phyloP scores from a whole-genome alignment of 78 protist genomes.

The Chrysochromulina tobinii region DNA sequence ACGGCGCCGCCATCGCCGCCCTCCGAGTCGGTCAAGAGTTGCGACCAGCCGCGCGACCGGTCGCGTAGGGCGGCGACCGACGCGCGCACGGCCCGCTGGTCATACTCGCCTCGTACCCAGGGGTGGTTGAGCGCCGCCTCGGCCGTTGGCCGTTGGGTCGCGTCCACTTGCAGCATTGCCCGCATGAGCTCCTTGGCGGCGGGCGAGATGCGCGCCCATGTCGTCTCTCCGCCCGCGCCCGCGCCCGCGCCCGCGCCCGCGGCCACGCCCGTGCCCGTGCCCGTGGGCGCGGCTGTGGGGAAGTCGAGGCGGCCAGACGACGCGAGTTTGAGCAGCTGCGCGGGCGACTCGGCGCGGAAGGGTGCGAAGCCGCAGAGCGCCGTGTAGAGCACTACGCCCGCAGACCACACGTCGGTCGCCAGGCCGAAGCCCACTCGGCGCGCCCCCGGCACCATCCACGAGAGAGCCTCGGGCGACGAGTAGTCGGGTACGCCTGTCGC shows the following conservation, averaged over 20 bases:
- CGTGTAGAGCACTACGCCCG: constrained; percentile 38
- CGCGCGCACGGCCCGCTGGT: neutral
- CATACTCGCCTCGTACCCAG: constrained; percentile 27
- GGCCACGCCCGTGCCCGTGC: neutral
- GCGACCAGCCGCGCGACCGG: neutral
- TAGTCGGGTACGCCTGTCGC: neutral
- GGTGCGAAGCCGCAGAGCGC: constrained; percentile 41
- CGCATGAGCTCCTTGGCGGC: constrained; percentile 26
- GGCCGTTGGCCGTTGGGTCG: constrained; percentile 18
- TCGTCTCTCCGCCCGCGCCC: neutral
- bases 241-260: neutral
- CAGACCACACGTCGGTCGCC: constrained; percentile 29
- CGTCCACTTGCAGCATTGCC: constrained; percentile 47
- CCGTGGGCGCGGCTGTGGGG: neutral
- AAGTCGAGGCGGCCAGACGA: neutral
- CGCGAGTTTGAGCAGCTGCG: neutral
- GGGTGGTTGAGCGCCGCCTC: constrained; percentile 26
- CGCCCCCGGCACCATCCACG: neutral
- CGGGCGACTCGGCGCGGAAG: neutral
- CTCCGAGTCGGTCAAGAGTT: no score
- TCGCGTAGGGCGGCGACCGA: neutral
- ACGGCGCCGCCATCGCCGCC: no score
- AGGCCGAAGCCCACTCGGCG: constrained; percentile 23
- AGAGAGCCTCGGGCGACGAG: neutral
- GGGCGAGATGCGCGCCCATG: neutral